These are phyloP conservation scores for Euphorbia lathyris DNA, from an alignment of 345 rosid genomes.

Conservation along the genomic window DNA sequence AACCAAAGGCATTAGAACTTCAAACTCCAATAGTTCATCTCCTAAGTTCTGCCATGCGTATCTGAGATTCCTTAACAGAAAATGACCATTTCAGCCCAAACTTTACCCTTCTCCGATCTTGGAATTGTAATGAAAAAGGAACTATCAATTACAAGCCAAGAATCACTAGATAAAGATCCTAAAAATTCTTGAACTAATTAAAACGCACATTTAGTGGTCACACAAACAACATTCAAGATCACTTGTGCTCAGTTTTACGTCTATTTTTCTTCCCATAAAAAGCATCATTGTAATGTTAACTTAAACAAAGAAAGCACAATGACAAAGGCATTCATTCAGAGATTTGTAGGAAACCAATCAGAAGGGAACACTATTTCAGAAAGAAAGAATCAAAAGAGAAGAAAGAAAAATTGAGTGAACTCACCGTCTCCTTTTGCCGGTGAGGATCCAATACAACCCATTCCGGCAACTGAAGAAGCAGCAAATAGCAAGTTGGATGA, in stretches of 20 bases:
- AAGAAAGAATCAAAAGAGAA: background rate
- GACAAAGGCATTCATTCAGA: background rate
- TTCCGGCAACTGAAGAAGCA: conserved; percentile 10
- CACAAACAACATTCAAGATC: background rate
- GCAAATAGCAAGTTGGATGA: background rate
- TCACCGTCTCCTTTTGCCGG: conserved; percentile 61
- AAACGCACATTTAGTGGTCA: background rate
- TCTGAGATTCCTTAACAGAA: background rate
- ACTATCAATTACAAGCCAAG: background rate
- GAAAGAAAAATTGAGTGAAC: background rate
- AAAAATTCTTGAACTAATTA: background rate
- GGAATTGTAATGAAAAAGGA: background rate
- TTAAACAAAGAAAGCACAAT: background rate
- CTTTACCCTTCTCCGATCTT: background rate
- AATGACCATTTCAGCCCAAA: background rate
- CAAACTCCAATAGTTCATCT: background rate
- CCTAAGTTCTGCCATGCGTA: background rate
- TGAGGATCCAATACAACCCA: conserved; percentile 88
- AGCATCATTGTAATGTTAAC: background rate
- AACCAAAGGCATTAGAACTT: background rate
- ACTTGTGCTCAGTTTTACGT: background rate
- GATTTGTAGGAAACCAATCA: conserved; percentile 4
- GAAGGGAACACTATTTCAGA: background rate
- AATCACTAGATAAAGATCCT: background rate
- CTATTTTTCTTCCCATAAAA: background rate